Evolutionary conservation across 2,329 filamentous ascomycete genomes (phyloP).

Genomic region (Epicoccum nigrum): DNA sequence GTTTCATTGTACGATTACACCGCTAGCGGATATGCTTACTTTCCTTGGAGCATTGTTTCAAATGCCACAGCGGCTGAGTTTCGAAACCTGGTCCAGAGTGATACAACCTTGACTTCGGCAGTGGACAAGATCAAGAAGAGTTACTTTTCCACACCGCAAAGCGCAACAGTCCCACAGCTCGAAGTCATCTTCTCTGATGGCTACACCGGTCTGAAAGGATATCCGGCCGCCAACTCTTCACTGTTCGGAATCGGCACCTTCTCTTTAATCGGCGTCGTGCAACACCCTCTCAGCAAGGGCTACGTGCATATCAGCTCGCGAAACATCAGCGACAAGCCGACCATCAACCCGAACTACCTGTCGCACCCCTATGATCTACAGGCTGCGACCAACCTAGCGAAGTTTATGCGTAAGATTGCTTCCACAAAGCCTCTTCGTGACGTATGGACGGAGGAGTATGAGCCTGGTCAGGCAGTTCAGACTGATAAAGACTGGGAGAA

Average conservation of each 20-base stretch:
- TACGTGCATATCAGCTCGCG: constrained; percentile 32
- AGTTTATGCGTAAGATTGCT: constrained; percentile 38
- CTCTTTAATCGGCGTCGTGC: constrained; percentile 44
- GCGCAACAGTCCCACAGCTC: constrained; percentile 47
- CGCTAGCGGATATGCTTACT: constrained; percentile 50
- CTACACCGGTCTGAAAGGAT: constrained; percentile 51
- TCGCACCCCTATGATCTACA: constrained; percentile 36
- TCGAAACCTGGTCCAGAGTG: constrained; percentile 40
- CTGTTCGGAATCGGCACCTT: constrained; percentile 39
- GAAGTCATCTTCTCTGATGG: constrained; percentile 56
- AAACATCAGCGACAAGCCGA: constrained; percentile 30
- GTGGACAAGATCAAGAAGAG: constrained; percentile 30
- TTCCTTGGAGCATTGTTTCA: constrained; percentile 51
- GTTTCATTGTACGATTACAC: constrained; percentile 51
- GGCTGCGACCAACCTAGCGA: constrained; percentile 26
- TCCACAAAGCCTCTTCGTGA: constrained; percentile 32
- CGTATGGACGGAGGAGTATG: constrained; percentile 39
- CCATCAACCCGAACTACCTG: constrained; percentile 40
- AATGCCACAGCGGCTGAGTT: constrained; percentile 41
- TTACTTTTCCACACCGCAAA: constrained; percentile 44
- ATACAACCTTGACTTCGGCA: constrained; percentile 19
- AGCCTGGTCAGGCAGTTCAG: constrained; percentile 35
- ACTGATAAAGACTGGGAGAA: constrained; percentile 36
- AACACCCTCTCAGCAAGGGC: constrained; percentile 44
- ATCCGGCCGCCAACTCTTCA: constrained; percentile 33